Evolutionary conservation across 202 grass and related monocot species (phyloP), one percentile per base, ranked within the genome.

Genomic region (Hordeum pubiflorum): DNA sequence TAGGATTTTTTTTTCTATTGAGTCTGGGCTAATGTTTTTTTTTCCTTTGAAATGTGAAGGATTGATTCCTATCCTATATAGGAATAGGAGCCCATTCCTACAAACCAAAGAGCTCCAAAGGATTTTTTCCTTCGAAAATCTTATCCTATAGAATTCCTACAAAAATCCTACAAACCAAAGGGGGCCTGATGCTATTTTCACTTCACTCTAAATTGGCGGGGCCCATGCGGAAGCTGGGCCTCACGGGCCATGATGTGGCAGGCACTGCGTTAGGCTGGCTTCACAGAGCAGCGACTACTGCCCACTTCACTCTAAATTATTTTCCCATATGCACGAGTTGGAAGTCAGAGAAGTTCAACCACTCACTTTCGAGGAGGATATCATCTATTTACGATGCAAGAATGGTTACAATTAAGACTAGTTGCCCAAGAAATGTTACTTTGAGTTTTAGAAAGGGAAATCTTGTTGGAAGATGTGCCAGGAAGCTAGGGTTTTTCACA

Each of bases 211-310:
- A n/a, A n/a, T n/a, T n/a, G 13, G 3, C 0, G 21, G 43, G 43
- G 15, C 17, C 11, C 18, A 0, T 2, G 63, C 79, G 88, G 57
- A 89, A 31, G 79, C 61, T 36, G 7, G 58, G 44, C 14, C 11
- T 10, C 59, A 6, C 55, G 13, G 2, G 23, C 15, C 29, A 6
- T 83, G 17, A 1, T 69, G 79, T 10, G 74, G 83, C 63, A 82
- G 83, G 68, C 40, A 86, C 24, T 0, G 88, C 74, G 79, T 80
- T 0, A 86, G 83, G 68, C 83, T 86, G 79, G 83, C 0, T 83
- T 86, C 21, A 79, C 83, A 86, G 74, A 85, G 83, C 79, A 89
- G 74, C 83, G 74, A 67, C 0, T 17, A 84, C 86, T 79, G 56
- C 50, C 75, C 20, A 36, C 74, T 80, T 73, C 59, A n/a, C n/a